These are phyloP conservation scores for Thermochaetoides thermophila DNA, from an alignment of 495 filamentous ascomycete species.

Conservation along the genomic window DNA sequence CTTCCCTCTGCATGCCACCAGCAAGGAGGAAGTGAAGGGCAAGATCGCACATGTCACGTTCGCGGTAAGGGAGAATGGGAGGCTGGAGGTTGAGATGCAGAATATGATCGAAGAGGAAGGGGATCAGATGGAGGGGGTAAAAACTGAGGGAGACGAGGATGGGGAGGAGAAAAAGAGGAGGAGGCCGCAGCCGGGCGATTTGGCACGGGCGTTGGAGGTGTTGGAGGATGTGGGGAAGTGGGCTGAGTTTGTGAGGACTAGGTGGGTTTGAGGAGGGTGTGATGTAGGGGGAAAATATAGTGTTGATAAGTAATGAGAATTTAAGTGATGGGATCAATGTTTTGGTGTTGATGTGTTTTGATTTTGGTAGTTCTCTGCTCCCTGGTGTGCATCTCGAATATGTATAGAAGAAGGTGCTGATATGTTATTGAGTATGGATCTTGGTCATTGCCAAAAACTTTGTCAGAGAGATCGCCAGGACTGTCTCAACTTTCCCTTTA, in stretches of 20 bases:
- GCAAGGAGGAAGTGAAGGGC: no score
- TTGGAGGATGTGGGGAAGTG: slow-evolving; percentile 40
- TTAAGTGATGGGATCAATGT: no score
- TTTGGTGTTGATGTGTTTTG: no score
- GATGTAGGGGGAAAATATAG: background rate
- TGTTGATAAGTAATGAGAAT: background rate
- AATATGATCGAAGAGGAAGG: slow-evolving; percentile 26
- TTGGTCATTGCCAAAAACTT: no score
- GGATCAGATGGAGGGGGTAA: no score
- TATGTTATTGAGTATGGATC: no score
- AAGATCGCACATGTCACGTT: slow-evolving; percentile 35
- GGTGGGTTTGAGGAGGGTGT: slow-evolving; percentile 15
- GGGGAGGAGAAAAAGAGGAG: slow-evolving; percentile 10
- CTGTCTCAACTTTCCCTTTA: no score
- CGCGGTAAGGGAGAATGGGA: slow-evolving; percentile 48
- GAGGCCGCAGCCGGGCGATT: slow-evolving; percentile 14
- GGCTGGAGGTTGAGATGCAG: slow-evolving; percentile 31
- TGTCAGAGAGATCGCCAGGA: no score
- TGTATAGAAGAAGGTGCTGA: no score
- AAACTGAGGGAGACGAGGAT: slow-evolving; percentile 8
- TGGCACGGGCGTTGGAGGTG: slow-evolving; percentile 24
- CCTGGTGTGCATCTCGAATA: no score
- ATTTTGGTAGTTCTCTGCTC: no score
- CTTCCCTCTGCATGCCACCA: no score
- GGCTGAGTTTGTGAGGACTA: slow-evolving; percentile 35